These are phyloP conservation scores for Podospora anserina DNA, from an alignment of 495 filamentous ascomycete species.

Conservation along the genomic window DNA sequence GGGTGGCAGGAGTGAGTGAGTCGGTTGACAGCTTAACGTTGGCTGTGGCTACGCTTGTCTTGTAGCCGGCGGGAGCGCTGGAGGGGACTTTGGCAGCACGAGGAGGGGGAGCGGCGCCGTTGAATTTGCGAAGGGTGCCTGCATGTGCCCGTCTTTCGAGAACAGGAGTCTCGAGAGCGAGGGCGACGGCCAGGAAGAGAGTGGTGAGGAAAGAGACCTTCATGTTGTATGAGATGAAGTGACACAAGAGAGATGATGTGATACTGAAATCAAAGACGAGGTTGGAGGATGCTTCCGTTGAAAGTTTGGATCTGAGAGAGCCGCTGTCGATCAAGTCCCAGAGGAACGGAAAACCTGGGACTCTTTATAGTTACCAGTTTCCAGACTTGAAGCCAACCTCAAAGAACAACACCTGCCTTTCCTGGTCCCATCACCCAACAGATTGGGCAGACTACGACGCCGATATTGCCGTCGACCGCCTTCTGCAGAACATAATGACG, in stretches of 20 bases:
- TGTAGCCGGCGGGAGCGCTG: conserved; percentile 26
- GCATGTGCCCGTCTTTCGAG: conserved; percentile 19
- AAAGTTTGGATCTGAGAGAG: not conserved
- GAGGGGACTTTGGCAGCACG: conserved; percentile 19
- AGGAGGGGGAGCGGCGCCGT: conserved; percentile 13
- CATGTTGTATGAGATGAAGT: conserved; percentile 27
- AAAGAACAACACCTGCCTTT: not conserved
- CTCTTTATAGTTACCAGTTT: conserved; percentile 22
- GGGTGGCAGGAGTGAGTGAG: conserved; percentile 15
- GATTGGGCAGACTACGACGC: conserved; percentile 13
- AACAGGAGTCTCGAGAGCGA: conserved; percentile 25
- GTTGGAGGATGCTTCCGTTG: not conserved
- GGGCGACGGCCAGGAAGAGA: conserved; percentile 28
- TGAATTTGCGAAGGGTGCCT: conserved; percentile 14
- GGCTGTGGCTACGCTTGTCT: conserved; percentile 21
- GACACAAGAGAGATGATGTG: not conserved
- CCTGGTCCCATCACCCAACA: conserved; percentile 12
- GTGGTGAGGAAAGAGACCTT: conserved; percentile 34
- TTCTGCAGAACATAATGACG: conserved; percentile 4
- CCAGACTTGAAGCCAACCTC: not conserved
- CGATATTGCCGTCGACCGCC: conserved; percentile 10
- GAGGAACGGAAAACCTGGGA: not conserved
- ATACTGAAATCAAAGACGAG: not conserved
- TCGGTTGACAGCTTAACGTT: conserved; percentile 26
- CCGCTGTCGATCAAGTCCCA: conserved; percentile 13